These are phyloP conservation scores for Penicillium olsonii DNA, from an alignment of 2,329 filamentous ascomycete species.

Conservation along the genomic window DNA sequence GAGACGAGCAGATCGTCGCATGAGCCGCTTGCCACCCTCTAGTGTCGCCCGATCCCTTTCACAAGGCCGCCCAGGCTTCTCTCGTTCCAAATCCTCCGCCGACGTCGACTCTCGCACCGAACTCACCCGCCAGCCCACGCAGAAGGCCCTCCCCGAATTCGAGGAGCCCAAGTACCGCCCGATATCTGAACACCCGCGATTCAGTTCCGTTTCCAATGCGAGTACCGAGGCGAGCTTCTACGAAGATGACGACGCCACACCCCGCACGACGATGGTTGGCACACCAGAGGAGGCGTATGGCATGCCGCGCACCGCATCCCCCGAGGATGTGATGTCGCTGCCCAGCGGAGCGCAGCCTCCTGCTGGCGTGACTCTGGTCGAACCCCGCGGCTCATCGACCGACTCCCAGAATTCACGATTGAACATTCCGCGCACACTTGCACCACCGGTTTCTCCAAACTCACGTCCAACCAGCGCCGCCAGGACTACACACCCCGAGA, in stretches of 20 bases:
- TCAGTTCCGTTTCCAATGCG: slow-evolving; percentile 60
- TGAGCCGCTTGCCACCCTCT: slow-evolving; percentile 82
- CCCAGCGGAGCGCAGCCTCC: slow-evolving; percentile 18
- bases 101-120: slow-evolving; percentile 48
- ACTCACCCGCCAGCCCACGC: slow-evolving; percentile 42
- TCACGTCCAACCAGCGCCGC: slow-evolving; percentile 50
- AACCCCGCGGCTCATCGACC: slow-evolving; percentile 35
- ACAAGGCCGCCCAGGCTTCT: slow-evolving; percentile 77
- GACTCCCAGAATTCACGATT: slow-evolving; percentile 38
- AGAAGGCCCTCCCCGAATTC: slow-evolving; percentile 39
- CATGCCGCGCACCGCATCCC: slow-evolving; percentile 34
- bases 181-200: slow-evolving; percentile 71
- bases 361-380: slow-evolving; percentile 21
- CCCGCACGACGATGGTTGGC: slow-evolving; percentile 24
- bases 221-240: slow-evolving; percentile 27
- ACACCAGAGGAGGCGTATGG: slow-evolving; percentile 24
- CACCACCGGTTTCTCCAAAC: slow-evolving; percentile 49
- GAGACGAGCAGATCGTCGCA: slow-evolving; percentile 69
- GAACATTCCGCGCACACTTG: slow-evolving; percentile 45
- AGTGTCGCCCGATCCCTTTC: slow-evolving; percentile 80
- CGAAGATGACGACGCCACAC: slow-evolving; percentile 41
- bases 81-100: slow-evolving; percentile 72
- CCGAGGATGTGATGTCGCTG: slow-evolving; percentile 28
- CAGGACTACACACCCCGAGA: slow-evolving; percentile 63
- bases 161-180: slow-evolving; percentile 58